Base-by-base conservation (phyloP, 1,284 basidiomycete genomes). In the Phellopilus nigrolimitatus region DNA sequence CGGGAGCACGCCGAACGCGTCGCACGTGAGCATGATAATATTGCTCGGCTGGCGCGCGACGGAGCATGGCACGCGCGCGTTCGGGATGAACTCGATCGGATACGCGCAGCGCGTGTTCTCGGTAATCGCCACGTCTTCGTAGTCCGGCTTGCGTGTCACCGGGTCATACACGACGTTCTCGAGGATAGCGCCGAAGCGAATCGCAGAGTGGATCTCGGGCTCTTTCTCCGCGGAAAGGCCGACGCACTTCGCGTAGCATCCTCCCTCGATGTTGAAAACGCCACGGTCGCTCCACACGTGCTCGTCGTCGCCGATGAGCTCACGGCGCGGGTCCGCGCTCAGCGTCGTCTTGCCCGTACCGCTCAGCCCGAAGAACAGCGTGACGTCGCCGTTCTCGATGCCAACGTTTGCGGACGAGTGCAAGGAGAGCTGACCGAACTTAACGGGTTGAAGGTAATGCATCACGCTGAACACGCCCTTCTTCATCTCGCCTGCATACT, bases 401-500 rank as follows among this genome's bases (percentile, higher is more conserved):
- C 95, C 95, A 62, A 97, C 90, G 69, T 99, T 99, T 61, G 94
- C 94, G 44, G 94, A 97, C n/a, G 97, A 98, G 76, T 99, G 97
- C 54, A 99, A 82, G 28, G 95, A 98, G 55, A 99, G 83, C 70
- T 97, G 94, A 55, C 93, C 93, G 67, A 97, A 99, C 71, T 97
- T 98, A 78, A 99, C 88, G 17, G 97, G 95, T 77, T 97, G 93
- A 59, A 99, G 81, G 72, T 99, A 99, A 76, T 99, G 97, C 97
- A 99, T 99, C 64, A 99, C 95, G 48, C 91, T 94, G 79, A 99
- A 99, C 69, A 99, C 91, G 70, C 97, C 97, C 84, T 99, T 99
- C 80, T 99, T 99, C 97, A 99, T 99, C 78, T 99, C 97, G 58
- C 97, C 97, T 47, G 97, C 97, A 70, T 99, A 99, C 70, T 99